Percentiles rank a stretch among this genome's conserved stretches.
phyloP scores from a whole-genome alignment of 169 alveolate species.

The Plasmodium relictum region DNA sequence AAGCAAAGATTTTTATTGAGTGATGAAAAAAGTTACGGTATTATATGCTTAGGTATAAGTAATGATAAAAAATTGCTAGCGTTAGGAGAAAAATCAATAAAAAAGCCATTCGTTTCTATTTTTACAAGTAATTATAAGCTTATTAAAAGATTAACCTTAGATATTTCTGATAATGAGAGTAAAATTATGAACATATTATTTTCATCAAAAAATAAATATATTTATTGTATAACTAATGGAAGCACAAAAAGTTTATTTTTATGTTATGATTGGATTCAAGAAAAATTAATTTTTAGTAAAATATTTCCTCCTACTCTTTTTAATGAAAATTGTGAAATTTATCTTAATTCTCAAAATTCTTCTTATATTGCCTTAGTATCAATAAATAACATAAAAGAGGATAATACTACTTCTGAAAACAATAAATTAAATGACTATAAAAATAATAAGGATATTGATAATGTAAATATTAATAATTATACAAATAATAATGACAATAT shows the following conservation, averaged over 20 bases:
- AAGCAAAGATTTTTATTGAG: constrained; percentile 55
- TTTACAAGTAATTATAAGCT: constrained; percentile 30
- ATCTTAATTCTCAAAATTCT: constrained; percentile 39
- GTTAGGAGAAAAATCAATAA: constrained; percentile 61
- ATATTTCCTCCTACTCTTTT: constrained; percentile 40
- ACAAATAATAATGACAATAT: not conserved
- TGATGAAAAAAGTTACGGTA: constrained; percentile 69
- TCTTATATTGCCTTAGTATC: constrained; percentile 55
- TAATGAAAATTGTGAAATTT: constrained; percentile 45
- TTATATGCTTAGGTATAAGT: constrained; percentile 62
- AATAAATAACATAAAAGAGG: constrained; percentile 1
- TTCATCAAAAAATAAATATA: constrained; percentile 73
- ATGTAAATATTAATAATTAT: not conserved
- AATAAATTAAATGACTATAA: not conserved
- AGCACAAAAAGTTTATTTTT: constrained; percentile 71
- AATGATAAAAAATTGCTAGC: constrained; percentile 62
- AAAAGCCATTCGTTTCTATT: constrained; percentile 59
- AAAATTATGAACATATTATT: constrained; percentile 45
- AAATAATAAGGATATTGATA: not conserved
- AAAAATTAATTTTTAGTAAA: constrained; percentile 57
- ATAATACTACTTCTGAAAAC: not conserved
- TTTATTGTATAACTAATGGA: constrained; percentile 74
- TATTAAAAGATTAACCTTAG: constrained; percentile 38
- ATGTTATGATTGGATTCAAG: constrained; percentile 71
- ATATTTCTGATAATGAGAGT: constrained; percentile 64